Percentiles rank a stretch among this genome's conserved stretches.
Conservation (phyloP, 306 rosid genomes). For the Dryas octopetala region DNA sequence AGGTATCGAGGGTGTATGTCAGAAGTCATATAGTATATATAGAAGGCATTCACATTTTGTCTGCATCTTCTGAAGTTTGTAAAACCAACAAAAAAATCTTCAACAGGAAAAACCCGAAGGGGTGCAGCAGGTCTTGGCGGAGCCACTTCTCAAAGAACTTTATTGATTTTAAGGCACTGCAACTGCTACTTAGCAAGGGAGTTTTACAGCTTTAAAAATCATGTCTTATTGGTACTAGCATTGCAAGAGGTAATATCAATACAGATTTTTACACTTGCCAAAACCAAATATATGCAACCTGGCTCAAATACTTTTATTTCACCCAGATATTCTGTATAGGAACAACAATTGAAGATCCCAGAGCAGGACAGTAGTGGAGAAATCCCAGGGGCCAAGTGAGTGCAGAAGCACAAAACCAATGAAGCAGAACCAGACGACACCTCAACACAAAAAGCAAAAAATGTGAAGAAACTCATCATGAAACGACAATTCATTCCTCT, state of each 20-base stretch:
- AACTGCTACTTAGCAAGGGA: not conserved
- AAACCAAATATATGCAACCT: not conserved
- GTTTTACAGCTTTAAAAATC: not conserved
- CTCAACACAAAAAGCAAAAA: slow-evolving; percentile 50
- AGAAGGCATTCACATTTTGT: too few relatives aligned
- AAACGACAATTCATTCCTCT: not conserved
- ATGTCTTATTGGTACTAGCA: not conserved
- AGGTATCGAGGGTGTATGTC: too few relatives aligned
- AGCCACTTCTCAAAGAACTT: slow-evolving; percentile 41
- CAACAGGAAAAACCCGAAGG: slow-evolving; percentile 24
- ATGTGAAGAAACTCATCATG: not conserved
- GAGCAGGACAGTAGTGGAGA: slow-evolving; percentile 59
- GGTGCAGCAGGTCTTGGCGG: slow-evolving; percentile 31
- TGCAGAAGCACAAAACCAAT: slow-evolving; percentile 70
- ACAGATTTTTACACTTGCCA: not conserved
- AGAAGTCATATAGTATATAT: too few relatives aligned
- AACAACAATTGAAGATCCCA: slow-evolving; percentile 45
- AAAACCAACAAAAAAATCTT: slow-evolving; percentile 54
- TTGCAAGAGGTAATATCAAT: not conserved
- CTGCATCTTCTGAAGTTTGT: too few relatives aligned
- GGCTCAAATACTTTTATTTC: not conserved
- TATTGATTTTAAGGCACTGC: not conserved
- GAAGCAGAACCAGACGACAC: slow-evolving; percentile 80
- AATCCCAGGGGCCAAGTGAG: slow-evolving; percentile 44
- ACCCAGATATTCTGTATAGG: not conserved